Base-by-base conservation (phyloP, 306 rosid species). In the Dryas octopetala region DNA sequence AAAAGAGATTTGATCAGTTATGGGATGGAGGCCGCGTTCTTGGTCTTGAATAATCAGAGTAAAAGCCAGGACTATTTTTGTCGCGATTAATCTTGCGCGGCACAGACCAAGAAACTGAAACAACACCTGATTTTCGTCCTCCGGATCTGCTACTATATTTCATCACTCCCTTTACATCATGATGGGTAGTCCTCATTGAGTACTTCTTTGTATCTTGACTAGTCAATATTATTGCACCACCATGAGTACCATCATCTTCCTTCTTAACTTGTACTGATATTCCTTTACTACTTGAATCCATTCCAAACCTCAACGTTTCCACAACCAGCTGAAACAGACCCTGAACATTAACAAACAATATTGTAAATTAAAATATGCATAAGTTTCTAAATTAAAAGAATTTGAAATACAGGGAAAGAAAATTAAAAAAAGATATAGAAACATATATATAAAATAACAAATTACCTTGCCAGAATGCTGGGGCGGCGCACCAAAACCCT, bases 1-100 rank as follows among this genome's bases (percentile, higher is more conserved):
- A 23, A 23, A 23, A 23, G 23, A 23, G 23, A 23, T 32, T 32
- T 58, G 41, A 12, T 85, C 60, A 83, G 67, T 89, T 89, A 68
- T 89, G 91, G 63, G 91, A 81, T n/a, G 94, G 94, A 79, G 94
- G 91, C 7, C 89, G 84, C 0, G 91, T 85, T 77, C 80, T 83
- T 16, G 94, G 89, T 68, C 81, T 77, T 54, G 94, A 82, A 85
- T 89, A 89, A 76, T 89, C 94, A 4, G 86, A 81, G 81, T 72
- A 78, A 77, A 85, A 55, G 28, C 69, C 87, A 11, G 86, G 77
- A 74, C 41, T 66, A 66, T 62, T 55, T 15, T 38, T 53, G 55
- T 40, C 57, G 41, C n/a, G 52, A 19, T 55, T 9, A 46, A 15
- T 74, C 64, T 76, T 74, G 45, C 41, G 74, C 16, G 82, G 84